phyloP scores from a whole-genome alignment of 108 stramenopile species.

The Fistulifera solaris region DNA sequence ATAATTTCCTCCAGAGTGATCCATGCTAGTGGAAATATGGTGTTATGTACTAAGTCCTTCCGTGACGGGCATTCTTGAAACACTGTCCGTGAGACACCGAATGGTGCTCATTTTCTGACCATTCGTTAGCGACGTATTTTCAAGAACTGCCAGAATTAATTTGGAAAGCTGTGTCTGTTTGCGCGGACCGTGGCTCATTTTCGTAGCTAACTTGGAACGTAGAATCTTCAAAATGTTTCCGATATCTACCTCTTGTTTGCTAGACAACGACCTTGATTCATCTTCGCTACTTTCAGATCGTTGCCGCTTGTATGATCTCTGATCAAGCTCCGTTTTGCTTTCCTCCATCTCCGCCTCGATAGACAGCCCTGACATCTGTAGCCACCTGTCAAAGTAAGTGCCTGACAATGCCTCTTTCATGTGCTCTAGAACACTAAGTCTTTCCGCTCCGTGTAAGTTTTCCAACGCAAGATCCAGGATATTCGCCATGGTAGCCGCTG shows the following conservation, averaged over 20 bases:
- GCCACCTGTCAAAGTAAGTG: constrained; percentile 87
- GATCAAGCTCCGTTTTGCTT: too few species aligned
- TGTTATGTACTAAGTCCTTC: too few species aligned
- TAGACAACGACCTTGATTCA: neutral
- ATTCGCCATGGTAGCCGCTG: constrained; percentile 69
- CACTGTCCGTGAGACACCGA: constrained; percentile 69
- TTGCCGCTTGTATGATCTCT: neutral
- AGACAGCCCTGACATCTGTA: constrained; percentile 61
- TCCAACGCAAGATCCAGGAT: constrained; percentile 90
- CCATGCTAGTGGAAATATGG: too few species aligned
- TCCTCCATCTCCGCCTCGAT: neutral
- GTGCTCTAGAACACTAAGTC: constrained; percentile 72
- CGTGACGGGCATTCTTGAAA: constrained; percentile 13
- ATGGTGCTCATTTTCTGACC: constrained; percentile 74
- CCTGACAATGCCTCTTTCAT: constrained; percentile 87
- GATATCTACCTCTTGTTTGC: neutral
- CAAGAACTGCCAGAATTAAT: constrained; percentile 66
- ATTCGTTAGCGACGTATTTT: constrained; percentile 56
- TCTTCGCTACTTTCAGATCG: neutral
- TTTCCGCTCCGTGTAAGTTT: constrained; percentile 60
- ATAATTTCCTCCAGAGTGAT: constrained; percentile 25
- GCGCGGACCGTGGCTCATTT: constrained; percentile 4
- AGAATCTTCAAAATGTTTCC: neutral
- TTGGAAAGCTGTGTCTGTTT: constrained; percentile 60
- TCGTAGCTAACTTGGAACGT: constrained; percentile 23